Base-by-base conservation (phyloP, 2,329 filamentous ascomycete genomes). In the Ophiocordyceps camponoti-leonardi region DNA sequence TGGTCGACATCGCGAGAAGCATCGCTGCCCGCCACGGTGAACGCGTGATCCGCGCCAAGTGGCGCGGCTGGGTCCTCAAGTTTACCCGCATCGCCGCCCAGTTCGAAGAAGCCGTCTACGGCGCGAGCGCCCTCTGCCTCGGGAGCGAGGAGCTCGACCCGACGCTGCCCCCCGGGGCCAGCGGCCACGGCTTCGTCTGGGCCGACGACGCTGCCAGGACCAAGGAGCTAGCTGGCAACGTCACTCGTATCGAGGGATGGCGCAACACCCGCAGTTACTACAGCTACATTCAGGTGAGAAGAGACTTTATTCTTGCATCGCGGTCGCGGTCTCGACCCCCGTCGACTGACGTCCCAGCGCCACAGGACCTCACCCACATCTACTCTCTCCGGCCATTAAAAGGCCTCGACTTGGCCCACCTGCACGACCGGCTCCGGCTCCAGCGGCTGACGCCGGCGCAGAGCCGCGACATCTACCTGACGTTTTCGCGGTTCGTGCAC, bases 171-270 rank as follows among this genome's bases (percentile, higher is more conserved):
- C 31, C 31, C 8, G 73, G 73, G 5, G 70, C 84, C 13, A 75
- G 75, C 13, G 90, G 90, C 0, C 92, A 96, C 59, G 92, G 92
- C 39, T 96, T 94, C 58, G 90, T 98, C 31, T 98, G 92, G 92
- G 67, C 82, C 3, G 86, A 94, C 54, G 86, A 95, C 46, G 67
- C 71, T 39, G 73, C 81, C 8, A 90, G 86, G 62, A 75, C 83
- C 54, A 82, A 81, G 54, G 92, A 98, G 63, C 74, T 98, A 35
- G 84, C 87, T 16, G 90, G 87, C 3, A 94, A 94, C 49, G 86
- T 92, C 42, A 86, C 85, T 47, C 75, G 92, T 47, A 93, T 98
- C 49, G 92, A 98, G 66, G 92, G 90, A 47, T 98, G 92, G 92
- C 79, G 92, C 53, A 93, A 86, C 51, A 96, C 92, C 1, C 75